Conservation (phyloP, 192 early-diverging fungal species). For the Rhizophagus sp. region DNA sequence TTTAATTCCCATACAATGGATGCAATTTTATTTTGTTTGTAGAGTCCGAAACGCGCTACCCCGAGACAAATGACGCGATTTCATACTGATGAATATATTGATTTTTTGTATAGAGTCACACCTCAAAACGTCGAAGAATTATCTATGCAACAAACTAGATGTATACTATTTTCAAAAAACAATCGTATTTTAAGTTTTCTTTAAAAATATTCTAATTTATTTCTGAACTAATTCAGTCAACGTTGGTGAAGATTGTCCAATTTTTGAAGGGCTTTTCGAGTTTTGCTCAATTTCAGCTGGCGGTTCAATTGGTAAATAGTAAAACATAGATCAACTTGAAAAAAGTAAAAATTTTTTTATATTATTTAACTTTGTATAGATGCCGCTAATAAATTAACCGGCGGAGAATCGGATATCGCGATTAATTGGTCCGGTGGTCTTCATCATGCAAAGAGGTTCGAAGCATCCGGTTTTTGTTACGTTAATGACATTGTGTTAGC, state of each 20-base stretch:
- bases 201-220: not conserved
- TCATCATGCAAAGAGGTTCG: conserved; percentile 79
- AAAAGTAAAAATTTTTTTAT: not conserved
- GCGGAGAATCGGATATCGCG: conserved; percentile 63
- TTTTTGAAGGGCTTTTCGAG: conserved; percentile 95
- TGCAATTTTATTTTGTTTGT: conserved; percentile 8
- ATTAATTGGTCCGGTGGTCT: conserved; percentile 93
- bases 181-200: not conserved
- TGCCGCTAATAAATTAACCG: conserved; percentile 65
- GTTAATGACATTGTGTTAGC: conserved; percentile 93
- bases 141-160: conserved; percentile 67
- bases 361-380: conserved; percentile 32
- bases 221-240: conserved; percentile 53
- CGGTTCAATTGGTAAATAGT: conserved; percentile 76
- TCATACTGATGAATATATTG: conserved; percentile 92
- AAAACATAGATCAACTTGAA: not conserved
- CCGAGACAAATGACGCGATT: conserved; percentile 88
- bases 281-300: conserved; percentile 92
- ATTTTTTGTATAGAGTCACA: conserved; percentile 79
- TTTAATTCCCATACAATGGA: not conserved
- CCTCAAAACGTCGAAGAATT: conserved; percentile 74
- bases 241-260: conserved; percentile 91
- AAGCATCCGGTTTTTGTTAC: conserved; percentile 94
- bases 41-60: conserved; percentile 71
- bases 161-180: conserved; percentile 25